A percentile compares a stretch with the other conserved stretches of the same genome.
Evolutionary conservation across 345 rosid genomes (phyloP).

Genomic region (Aurinia saxatilis): DNA sequence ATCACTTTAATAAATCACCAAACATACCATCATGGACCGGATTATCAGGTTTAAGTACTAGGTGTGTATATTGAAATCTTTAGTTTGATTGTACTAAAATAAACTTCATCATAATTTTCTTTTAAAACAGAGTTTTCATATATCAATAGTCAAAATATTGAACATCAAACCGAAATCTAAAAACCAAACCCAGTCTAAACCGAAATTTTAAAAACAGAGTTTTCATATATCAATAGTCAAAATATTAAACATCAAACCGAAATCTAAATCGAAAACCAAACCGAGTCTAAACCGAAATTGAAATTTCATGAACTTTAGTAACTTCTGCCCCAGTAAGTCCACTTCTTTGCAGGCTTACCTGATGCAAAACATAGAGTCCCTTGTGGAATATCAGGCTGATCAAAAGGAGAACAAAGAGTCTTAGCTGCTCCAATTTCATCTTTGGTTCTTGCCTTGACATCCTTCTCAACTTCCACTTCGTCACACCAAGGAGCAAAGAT

Average conservation of each 20-base stretch:
- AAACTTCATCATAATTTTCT: too few species aligned
- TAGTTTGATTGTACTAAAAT: too few species aligned
- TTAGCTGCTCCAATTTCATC: constrained; percentile 86
- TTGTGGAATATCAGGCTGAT: constrained; percentile 52
- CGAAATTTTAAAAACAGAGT: too few species aligned
- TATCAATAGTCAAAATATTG: not conserved
- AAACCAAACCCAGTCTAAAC: too few species aligned
- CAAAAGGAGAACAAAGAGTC: constrained; percentile 74
- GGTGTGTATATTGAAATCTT: too few species aligned
- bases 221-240: not conserved
- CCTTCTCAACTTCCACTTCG: constrained; percentile 92
- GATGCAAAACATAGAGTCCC: constrained; percentile 63
- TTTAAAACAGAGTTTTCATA: too few species aligned
- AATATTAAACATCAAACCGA: too few species aligned
- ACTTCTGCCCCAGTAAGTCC: constrained; percentile 89
- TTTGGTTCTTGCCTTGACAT: constrained; percentile 77
- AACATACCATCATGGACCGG: constrained; percentile 24
- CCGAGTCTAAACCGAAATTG: too few species aligned
- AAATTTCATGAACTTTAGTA: constrained; percentile 30
- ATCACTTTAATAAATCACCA: not conserved
- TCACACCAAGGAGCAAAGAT: constrained; percentile 99
- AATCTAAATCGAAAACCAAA: too few species aligned
- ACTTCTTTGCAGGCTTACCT: constrained; percentile 69
- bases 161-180: too few species aligned
- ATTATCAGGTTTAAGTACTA: constrained; percentile 8